phyloP scores from a whole-genome alignment of 352 stramenopile species.

The Plasmopara viticola region DNA sequence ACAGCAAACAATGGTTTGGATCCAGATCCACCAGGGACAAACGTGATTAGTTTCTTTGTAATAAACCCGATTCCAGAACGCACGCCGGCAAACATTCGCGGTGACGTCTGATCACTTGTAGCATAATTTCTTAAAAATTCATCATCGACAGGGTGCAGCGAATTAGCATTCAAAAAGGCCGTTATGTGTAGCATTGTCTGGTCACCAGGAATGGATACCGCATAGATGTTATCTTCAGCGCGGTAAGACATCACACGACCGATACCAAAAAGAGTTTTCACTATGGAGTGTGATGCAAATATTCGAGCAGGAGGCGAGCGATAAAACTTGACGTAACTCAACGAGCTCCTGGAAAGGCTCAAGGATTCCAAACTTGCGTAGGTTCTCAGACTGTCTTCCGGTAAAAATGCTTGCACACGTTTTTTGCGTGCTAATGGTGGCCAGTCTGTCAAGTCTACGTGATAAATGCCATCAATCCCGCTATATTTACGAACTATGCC shows the following conservation, averaged over 20 bases:
- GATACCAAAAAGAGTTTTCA: slow-evolving; percentile 77
- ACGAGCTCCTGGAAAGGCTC: slow-evolving; percentile 33
- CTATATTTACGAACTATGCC: slow-evolving; percentile 70
- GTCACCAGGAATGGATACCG: slow-evolving; percentile 41
- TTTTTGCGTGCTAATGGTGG: slow-evolving; percentile 27
- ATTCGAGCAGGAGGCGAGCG: slow-evolving; percentile 34
- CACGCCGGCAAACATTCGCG: slow-evolving; percentile 67
- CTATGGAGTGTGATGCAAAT: slow-evolving; percentile 43
- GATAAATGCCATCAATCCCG: slow-evolving; percentile 70
- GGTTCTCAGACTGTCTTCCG: slow-evolving; percentile 44
- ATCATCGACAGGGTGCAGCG: slow-evolving; percentile 37
- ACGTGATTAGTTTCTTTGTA: slow-evolving; percentile 72
- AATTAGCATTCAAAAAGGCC: slow-evolving; percentile 43
- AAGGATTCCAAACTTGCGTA: slow-evolving; percentile 35
- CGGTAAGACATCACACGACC: slow-evolving; percentile 57
- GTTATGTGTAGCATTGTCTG: slow-evolving; percentile 34
- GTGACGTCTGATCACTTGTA: slow-evolving; percentile 27
- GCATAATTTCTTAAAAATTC: slow-evolving; percentile 28
- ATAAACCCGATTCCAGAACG: slow-evolving; percentile 71
- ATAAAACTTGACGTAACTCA: slow-evolving; percentile 56
- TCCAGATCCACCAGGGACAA: slow-evolving; percentile 43
- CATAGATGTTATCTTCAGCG: slow-evolving; percentile 65
- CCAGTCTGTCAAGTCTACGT: slow-evolving; percentile 73
- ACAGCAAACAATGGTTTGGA: slow-evolving; percentile 48
- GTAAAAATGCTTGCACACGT: slow-evolving; percentile 46